Conservation (phyloP, 768 basidiomycete genomes). For the Tephrocybe sp. region DNA sequence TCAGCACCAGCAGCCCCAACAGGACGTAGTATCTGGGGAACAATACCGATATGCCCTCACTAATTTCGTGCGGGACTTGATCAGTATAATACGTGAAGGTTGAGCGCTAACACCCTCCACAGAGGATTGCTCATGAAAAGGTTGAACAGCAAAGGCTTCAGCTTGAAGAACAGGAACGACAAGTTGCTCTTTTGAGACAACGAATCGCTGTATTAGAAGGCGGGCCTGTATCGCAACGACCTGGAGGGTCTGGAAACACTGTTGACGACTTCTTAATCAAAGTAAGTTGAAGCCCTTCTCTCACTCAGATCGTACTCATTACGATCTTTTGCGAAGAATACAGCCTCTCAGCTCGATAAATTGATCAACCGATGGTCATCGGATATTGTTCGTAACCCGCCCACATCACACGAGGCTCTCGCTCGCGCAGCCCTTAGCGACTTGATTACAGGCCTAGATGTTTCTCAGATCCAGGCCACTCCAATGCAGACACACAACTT, state of each 20-base stretch:
- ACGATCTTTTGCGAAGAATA: slow-evolving; percentile 47
- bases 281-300: slow-evolving; percentile 36
- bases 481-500: slow-evolving; percentile 78
- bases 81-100: not conserved
- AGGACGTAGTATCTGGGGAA: slow-evolving; percentile 51
- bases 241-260: slow-evolving; percentile 54
- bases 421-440: slow-evolving; percentile 61
- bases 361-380: slow-evolving; percentile 87
- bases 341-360: slow-evolving; percentile 79
- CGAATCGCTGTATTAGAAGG: slow-evolving; percentile 79
- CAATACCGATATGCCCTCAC: slow-evolving; percentile 82
- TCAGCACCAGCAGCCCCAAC: slow-evolving; percentile 26
- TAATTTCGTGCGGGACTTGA: slow-evolving; percentile 64
- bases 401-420: slow-evolving; percentile 48
- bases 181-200: slow-evolving; percentile 68
- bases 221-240: slow-evolving; percentile 38
- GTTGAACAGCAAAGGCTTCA: slow-evolving; percentile 79
- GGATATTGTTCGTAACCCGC: slow-evolving; percentile 61
- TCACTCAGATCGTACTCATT: slow-evolving; percentile 5
- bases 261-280: slow-evolving; percentile 89
- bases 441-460: slow-evolving; percentile 49
- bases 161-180: slow-evolving; percentile 80
- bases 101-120: not conserved
- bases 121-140: slow-evolving; percentile 87
- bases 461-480: slow-evolving; percentile 41